Evolutionary conservation across 2,329 filamentous ascomycete genomes (phyloP), one percentile per base, ranked within the genome.

Genomic region (Fusarium redolens): DNA sequence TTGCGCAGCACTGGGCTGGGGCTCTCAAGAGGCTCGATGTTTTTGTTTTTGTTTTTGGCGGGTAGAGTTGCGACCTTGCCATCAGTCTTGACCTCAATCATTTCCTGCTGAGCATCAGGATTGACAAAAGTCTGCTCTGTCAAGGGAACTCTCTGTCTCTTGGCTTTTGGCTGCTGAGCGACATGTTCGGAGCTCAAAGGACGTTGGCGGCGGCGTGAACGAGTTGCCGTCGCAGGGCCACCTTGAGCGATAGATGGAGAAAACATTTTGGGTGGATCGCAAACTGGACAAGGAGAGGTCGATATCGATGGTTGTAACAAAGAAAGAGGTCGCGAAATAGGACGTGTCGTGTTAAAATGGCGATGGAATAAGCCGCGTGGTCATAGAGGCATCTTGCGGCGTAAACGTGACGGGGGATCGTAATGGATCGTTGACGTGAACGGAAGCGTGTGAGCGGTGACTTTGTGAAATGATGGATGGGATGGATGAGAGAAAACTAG

Each of bases 171-270:
- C 75, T 89, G 87, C 71, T 88, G 85, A 54, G 82, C 81, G 58
- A 88, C 80, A 77, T 82, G 85, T 65, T 91, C 90, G 62, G 86
- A 84, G 77, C 86, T 89, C 75, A 83, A 80, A 56, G 89, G 89
- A 65, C 90, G 87, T 80, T 90, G 89, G 64, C 90, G 87, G 68
- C 90, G 87, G 66, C 90, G 88, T 75, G 88, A 89, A 71, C 90
- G 86, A 60, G 88, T 90, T 58, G 87, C 86, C 72, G 85, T 88
- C 75, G 87, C 86, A 35, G 88, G 85, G 75, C 87, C 86, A 75
- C 85, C 85, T 72, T 87, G 84, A 73, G 84, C 84, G 69, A 83
- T 79, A 51, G 87, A 83, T 51, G 89, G 85, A 60, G 89, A 89
- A 82, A 92, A 92, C 90, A 92, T 92, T 79, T 78, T 69, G 71